phyloP scores from a whole-genome alignment of 2,329 filamentous ascomycete species.

The Rhinocladiella similis region DNA sequence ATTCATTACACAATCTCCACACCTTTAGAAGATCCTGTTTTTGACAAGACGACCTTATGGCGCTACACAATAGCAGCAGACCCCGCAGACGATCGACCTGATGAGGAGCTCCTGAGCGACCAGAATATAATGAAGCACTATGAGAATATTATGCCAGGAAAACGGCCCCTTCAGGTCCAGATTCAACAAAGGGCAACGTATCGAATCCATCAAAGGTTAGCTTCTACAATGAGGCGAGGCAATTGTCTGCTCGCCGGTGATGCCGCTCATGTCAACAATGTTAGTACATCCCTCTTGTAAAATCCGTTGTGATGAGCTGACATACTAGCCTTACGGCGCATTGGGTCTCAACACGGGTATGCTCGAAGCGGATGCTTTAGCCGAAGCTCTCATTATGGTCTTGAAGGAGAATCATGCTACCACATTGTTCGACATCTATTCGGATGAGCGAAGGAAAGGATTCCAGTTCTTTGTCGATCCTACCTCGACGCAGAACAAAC shows the following conservation, averaged over 20 bases:
- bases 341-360: constrained; percentile 19
- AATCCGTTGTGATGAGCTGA: neutral
- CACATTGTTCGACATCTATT: constrained; percentile 7
- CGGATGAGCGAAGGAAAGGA: constrained; percentile 15
- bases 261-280: constrained; percentile 51
- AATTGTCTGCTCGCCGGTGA: constrained; percentile 55
- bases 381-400: constrained; percentile 16
- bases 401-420: neutral
- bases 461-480: constrained; percentile 19
- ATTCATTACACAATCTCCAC: constrained; percentile 11
- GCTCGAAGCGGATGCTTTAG: constrained; percentile 16
- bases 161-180: constrained; percentile 12
- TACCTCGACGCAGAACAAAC: constrained; percentile 15
- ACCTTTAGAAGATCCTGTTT: constrained; percentile 12
- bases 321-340: constrained; percentile 11
- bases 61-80: constrained; percentile 13
- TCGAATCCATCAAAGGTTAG: constrained; percentile 15
- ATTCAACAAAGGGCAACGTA: constrained; percentile 12
- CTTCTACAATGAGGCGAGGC: constrained; percentile 10
- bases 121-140: constrained; percentile 11
- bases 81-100: constrained; percentile 1
- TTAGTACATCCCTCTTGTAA: neutral
- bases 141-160: constrained; percentile 6
- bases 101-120: constrained; percentile 14
- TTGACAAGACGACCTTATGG: constrained; percentile 13